Conservation (phyloP, 192 early-diverging fungal genomes). For the Coemansia sp. region DNA sequence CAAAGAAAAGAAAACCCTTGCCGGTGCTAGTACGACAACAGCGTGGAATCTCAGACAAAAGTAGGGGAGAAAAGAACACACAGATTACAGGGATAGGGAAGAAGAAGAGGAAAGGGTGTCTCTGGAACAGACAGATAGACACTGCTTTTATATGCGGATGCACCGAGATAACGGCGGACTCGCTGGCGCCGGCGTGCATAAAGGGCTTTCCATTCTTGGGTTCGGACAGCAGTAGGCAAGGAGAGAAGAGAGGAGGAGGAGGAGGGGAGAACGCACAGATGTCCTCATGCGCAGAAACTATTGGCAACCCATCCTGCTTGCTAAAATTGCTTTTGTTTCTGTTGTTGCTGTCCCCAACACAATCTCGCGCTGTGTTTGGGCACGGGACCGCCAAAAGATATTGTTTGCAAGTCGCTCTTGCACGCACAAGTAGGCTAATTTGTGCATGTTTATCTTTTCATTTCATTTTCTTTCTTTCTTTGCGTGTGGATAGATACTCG, state of each 20-base stretch:
- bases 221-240: background rate
- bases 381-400: too few species aligned
- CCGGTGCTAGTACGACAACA: background rate
- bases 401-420: too few species aligned
- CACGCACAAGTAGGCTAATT: too few species aligned
- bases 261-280: background rate
- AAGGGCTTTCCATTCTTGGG: conserved; percentile 1
- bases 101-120: background rate
- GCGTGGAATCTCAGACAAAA: background rate
- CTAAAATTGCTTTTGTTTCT: too few species aligned
- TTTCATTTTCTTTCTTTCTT: too few species aligned
- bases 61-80: background rate
- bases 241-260: background rate
- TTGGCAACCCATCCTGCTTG: background rate
- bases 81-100: background rate
- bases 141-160: background rate
- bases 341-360: too few species aligned
- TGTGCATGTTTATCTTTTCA: too few species aligned
- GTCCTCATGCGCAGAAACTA: background rate
- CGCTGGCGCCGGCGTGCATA: background rate
- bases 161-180: background rate
- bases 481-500: too few species aligned
- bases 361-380: too few species aligned
- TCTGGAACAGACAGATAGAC: background rate
- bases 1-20: conserved; percentile 4